Base-by-base conservation (phyloP, 306 rosid genomes). In the Sicyos edulis region DNA sequence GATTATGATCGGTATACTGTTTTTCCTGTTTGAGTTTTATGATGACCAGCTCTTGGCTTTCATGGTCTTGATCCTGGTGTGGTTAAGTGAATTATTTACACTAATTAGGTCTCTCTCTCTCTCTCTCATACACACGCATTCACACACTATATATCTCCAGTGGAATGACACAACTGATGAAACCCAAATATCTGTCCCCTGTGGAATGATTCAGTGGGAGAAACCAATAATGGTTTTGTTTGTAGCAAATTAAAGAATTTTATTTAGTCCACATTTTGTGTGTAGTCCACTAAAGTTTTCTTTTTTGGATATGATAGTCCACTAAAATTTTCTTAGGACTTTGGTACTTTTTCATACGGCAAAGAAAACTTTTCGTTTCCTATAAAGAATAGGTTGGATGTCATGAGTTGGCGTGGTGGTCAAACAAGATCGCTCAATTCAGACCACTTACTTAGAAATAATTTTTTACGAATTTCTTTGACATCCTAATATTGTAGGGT, bases 1-100 rank as follows among this genome's bases (percentile, higher is more conserved):
- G 99, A 93, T 93, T 77, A 93, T 93, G 99, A 93, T 93, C 40
- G 97, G 99, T 60, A 91, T 91, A 77, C 85, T 93, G 76, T 93
- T 93, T 85, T 93, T 93, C 54, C 96, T 93, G 73, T 93, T 93
- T 7, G 99, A 91, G 89, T 93, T 93, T 75, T 93, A 91, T 78
- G 96, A 93, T 0, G 99, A 93, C 80, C 99, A 93, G 75, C 85
- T 93, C 45, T 82, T 93, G 83, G 99, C 99, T 70, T 93, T 91
- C 80, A 88, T 89, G 95, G 95, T 93, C 81, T 82, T 93, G 83
- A 93, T 91, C 60, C 95, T 93, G 72, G 99, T 93, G 77, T 93
- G 99, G 99, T 78, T 93, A 84, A 91, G 99, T 62, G 99, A 93
- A 80, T 83, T 93, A 34, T 93, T 93, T 75, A 93, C 99, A 11